A percentile compares a stretch with the other conserved stretches of the same genome.
phyloP scores from a whole-genome alignment of 225 moss, liverwort and hornwort species.

The Marchantia polymorpha region DNA sequence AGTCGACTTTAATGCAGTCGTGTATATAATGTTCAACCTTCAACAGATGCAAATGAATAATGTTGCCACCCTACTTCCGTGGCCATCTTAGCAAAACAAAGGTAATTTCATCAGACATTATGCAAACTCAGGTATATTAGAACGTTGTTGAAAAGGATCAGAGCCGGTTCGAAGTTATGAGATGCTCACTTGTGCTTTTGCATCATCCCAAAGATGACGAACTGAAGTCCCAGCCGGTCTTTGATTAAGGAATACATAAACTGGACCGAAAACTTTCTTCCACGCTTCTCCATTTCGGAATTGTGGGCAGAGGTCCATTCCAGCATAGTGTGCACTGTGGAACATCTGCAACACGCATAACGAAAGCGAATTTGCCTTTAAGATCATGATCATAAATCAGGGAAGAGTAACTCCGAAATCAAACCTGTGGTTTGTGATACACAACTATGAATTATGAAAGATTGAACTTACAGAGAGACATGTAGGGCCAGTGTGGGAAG shows the following conservation, averaged over 20 bases:
- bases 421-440: background rate
- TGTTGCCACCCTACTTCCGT: too few species aligned
- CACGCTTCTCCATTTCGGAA: conserved; percentile 47
- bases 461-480: conserved; percentile 51
- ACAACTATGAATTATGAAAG: background rate
- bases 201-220: conserved; percentile 44
- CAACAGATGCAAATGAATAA: too few species aligned
- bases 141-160: background rate
- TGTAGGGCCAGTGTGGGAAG: conserved; percentile 68
- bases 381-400: too few species aligned
- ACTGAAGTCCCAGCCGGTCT: conserved; percentile 25
- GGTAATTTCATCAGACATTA: background rate
- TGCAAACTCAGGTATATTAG: too few species aligned
- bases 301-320: conserved; percentile 32
- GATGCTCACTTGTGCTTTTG: conserved; percentile 29
- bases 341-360: conserved; percentile 47
- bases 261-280: conserved; percentile 64
- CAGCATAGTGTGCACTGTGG: conserved; percentile 66
- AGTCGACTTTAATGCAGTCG: too few species aligned
- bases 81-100: too few species aligned
- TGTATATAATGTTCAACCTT: too few species aligned
- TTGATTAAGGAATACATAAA: conserved; percentile 53
- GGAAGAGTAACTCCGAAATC: too few species aligned
- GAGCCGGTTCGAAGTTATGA: background rate
- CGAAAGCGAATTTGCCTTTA: too few species aligned